Conservation (phyloP, 768 basidiomycete species). For the Fomitopsis pulvina region DNA sequence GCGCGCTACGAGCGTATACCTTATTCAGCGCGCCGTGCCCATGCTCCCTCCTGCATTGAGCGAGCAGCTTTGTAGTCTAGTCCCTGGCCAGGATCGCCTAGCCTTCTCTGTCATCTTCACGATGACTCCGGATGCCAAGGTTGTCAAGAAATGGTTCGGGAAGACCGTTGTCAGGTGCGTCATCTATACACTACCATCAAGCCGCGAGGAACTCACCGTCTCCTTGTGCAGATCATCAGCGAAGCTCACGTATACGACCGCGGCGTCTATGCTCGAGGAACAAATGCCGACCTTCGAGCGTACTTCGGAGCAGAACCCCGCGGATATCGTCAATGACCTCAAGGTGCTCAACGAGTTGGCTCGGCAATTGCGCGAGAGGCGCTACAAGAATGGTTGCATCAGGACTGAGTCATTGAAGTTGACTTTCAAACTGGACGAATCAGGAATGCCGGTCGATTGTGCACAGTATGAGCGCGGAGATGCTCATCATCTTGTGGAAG, state of each 20-base stretch:
- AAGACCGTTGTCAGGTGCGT: conserved; percentile 85
- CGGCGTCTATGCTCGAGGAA: conserved; percentile 78
- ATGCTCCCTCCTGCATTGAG: conserved; percentile 95
- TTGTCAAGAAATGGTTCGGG: conserved; percentile 88
- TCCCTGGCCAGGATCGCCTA: conserved; percentile 82
- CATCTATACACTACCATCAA: background rate
- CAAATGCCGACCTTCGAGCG: conserved; percentile 48
- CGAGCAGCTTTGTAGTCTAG: conserved; percentile 89
- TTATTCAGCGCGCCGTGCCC: conserved; percentile 91
- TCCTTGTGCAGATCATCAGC: conserved; percentile 63
- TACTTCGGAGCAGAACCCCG: conserved; percentile 47
- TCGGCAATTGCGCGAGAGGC: conserved; percentile 59
- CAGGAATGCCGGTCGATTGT: conserved; percentile 77
- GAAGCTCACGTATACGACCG: conserved; percentile 78
- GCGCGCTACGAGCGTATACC: conserved; percentile 93
- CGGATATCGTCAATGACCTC: conserved; percentile 73
- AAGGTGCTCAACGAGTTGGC: conserved; percentile 62
- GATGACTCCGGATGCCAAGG: conserved; percentile 71
- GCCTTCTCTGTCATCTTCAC: conserved; percentile 90
- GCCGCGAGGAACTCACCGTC: conserved; percentile 3
- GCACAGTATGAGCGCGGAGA: conserved; percentile 55
- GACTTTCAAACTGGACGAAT: conserved; percentile 73
- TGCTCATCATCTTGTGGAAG: conserved; percentile 81
- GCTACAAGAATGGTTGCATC: conserved; percentile 79
- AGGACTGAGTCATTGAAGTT: conserved; percentile 63